Conservation (phyloP, 805 yeast species). For the Wickerhamomyces kurtzmanii region DNA sequence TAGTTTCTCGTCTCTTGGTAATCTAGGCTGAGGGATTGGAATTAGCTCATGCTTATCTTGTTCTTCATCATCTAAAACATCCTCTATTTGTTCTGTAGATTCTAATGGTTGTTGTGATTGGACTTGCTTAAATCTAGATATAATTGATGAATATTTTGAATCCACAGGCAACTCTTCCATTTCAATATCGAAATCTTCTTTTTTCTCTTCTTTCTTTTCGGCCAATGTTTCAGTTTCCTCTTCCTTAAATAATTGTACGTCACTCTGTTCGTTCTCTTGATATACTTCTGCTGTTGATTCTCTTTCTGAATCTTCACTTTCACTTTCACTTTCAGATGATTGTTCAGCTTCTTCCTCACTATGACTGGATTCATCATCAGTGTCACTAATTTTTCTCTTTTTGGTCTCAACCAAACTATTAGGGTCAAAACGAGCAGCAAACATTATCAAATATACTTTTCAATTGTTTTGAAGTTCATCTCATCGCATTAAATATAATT, state of each 20-base stretch:
- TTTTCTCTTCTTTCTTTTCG: conserved; percentile 4
- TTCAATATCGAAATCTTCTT: conserved; percentile 13
- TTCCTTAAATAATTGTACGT: conserved; percentile 1
- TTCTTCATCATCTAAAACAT: conserved; percentile 11
- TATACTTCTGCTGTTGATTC: conserved; percentile 7
- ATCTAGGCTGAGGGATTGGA: conserved; percentile 80
- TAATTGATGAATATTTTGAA: conserved; percentile 29
- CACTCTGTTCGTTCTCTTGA: conserved; percentile 6
- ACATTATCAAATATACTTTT: conserved; percentile 31
- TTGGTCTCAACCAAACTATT: conserved; percentile 9
- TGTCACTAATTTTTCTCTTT: conserved; percentile 16
- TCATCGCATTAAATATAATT: no score
- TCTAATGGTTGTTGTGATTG: background rate
- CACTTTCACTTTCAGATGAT: conserved; percentile 9
- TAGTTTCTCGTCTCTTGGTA: conserved; percentile 42
- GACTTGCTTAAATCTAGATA: background rate
- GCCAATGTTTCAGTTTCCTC: background rate
- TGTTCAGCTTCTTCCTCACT: conserved; percentile 3
- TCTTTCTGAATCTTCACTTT: conserved; percentile 9
- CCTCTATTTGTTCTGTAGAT: no score
- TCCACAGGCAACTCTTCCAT: conserved; percentile 4
- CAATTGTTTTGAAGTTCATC: no score
- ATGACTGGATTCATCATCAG: conserved; percentile 5
- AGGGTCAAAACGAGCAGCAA: conserved; percentile 60
- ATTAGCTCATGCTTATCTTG: conserved; percentile 34